These are phyloP conservation scores for Ophiostoma ulmi DNA, from an alignment of 2,329 filamentous ascomycete genomes.

Conservation along the genomic window DNA sequence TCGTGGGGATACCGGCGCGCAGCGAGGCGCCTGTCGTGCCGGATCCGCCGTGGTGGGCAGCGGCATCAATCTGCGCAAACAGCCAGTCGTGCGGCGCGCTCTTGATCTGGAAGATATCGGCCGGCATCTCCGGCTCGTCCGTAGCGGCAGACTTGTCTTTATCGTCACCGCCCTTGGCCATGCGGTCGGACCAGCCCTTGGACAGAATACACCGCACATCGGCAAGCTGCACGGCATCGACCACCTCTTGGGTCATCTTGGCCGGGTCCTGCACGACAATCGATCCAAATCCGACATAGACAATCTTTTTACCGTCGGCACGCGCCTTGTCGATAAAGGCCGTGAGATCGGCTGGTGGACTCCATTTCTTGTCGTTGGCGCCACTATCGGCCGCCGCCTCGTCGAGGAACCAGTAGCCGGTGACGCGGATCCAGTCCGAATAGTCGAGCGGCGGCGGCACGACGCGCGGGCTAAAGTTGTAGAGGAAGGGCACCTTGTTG, in stretches of 20 bases:
- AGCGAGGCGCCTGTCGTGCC: slow-evolving; percentile 93
- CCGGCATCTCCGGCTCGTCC: not conserved
- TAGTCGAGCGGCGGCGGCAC: slow-evolving; percentile 94
- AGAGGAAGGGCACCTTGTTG: slow-evolving; percentile 96
- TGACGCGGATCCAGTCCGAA: slow-evolving; percentile 95
- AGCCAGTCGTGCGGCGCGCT: slow-evolving; percentile 95
- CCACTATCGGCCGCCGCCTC: slow-evolving; percentile 42
- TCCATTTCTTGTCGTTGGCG: slow-evolving; percentile 46
- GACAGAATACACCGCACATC: slow-evolving; percentile 92
- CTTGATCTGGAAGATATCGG: slow-evolving; percentile 75
- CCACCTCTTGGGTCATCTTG: slow-evolving; percentile 85
- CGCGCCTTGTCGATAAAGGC: slow-evolving; percentile 82
- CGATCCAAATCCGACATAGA: slow-evolving; percentile 95
- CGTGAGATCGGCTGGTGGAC: slow-evolving; percentile 67
- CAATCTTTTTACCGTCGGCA: slow-evolving; percentile 78
- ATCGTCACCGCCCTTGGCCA: slow-evolving; percentile 32
- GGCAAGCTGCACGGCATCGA: slow-evolving; percentile 83
- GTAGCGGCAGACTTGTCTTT: slow-evolving; percentile 18
- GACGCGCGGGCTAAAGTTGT: slow-evolving; percentile 92
- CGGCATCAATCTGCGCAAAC: slow-evolving; percentile 88
- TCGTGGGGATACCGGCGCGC: slow-evolving; percentile 84
- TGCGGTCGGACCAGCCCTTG: slow-evolving; percentile 92
- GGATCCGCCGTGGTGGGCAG: slow-evolving; percentile 88
- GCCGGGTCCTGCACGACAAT: slow-evolving; percentile 88
- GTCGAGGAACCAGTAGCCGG: slow-evolving; percentile 96